Evolutionary conservation across 176 grass and related monocot species (phyloP), one percentile per base, ranked within the genome.

Genomic region (Microstegium vimineum): DNA sequence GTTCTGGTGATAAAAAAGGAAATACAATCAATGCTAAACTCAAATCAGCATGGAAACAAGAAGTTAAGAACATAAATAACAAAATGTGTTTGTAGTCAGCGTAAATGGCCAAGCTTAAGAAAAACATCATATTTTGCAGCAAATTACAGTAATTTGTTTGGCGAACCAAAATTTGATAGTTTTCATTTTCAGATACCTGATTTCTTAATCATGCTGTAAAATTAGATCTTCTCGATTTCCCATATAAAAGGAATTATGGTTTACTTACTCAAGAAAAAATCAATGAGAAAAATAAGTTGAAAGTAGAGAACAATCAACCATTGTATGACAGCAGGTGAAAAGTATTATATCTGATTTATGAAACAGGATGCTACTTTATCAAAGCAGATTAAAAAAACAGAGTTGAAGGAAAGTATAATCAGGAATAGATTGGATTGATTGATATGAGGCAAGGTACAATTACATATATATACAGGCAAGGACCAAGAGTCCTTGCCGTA

Each of bases 1-100:
- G 81, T 87, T 84, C 94, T 94, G 87, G 16, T 69, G 68, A 67
- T 65, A 66, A 75, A 52, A 85, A 82, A 56, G 10, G 62, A 27
- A 69, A 54, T 16, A 12, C 30, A 54, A 54, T 54, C 28, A 74
- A 74, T 27, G 22, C n/a, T 71, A 27, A 71, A 45, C n/a, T 8
- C 23, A 45, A 78, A 78, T 64, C 6, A 34, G 49, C 18, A 66
- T 4, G 49, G 36, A 52, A 36, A 67, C 13, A 36, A 51, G 0
- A 66, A 46, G 5, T 71, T 60, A 71, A 41, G 25, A 72, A 37
- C 40, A 82, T 40, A 62, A 31, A 16, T 63, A 87, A 51, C 41
- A 77, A 69, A 57, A 82, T 31, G 0, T 36, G 35, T 12, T 52
- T 16, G 45, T 59, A 79, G 38, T 77, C 26, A 62, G 23, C 25